A percentile compares a stretch with the other conserved stretches of the same genome.
These are phyloP conservation scores for Cochlearia excelsa DNA, from an alignment of 345 rosid genomes.

Conservation along the genomic window DNA sequence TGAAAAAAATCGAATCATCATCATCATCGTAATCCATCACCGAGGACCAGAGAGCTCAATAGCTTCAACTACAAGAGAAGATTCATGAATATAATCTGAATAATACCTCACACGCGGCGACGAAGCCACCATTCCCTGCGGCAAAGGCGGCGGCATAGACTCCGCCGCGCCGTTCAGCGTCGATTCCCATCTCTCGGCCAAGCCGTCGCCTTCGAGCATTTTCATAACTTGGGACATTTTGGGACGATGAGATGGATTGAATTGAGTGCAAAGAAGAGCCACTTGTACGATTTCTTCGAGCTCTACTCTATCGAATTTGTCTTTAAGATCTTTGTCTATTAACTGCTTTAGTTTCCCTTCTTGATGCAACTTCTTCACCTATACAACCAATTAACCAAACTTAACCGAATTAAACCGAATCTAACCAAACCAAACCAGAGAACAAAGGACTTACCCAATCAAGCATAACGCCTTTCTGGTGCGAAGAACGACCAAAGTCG, in stretches of 20 bases:
- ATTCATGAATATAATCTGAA: conserved; percentile 81
- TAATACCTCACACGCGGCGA: conserved; percentile 40
- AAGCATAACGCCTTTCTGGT: conserved; percentile 92
- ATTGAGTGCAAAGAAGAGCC: conserved; percentile 76
- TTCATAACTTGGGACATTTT: conserved; percentile 73
- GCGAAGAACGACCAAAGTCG: conserved; percentile 80
- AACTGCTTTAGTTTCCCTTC: conserved; percentile 68
- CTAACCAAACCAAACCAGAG: conserved; percentile 2
- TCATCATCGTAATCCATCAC: conserved; percentile 29
- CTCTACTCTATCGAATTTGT: conserved; percentile 61
- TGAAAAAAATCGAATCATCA: neutral
- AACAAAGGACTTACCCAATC: conserved; percentile 57
- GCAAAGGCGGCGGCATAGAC: conserved; percentile 37
- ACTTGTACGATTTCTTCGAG: conserved; percentile 75
- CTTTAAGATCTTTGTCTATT: conserved; percentile 76
- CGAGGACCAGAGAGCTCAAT: conserved; percentile 98
- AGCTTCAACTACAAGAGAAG: conserved; percentile 86
- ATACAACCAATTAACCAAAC: too few relatives aligned
- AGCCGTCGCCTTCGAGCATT: conserved; percentile 84
- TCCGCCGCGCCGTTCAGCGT: conserved; percentile 47
- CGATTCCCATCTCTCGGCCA: conserved; percentile 86
- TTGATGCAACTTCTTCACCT: conserved; percentile 90
- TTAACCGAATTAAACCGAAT: too few relatives aligned
- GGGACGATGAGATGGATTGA: conserved; percentile 66
- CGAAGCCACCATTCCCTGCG: conserved; percentile 28